These are phyloP conservation scores for Coemansia sp. DNA, from an alignment of 192 early-diverging fungal genomes.

Conservation along the genomic window DNA sequence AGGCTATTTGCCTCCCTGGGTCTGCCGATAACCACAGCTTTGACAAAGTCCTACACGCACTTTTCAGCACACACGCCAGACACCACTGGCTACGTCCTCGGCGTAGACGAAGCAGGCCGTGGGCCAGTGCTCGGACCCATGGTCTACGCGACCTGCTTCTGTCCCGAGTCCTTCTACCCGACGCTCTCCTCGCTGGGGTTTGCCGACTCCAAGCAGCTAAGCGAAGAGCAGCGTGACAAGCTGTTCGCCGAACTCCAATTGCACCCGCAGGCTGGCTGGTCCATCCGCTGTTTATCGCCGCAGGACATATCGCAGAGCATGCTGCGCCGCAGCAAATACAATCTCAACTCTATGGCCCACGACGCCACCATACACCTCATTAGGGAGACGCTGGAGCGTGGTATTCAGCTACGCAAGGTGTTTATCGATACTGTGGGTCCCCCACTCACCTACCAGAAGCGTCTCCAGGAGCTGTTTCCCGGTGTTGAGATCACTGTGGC, in stretches of 20 bases:
- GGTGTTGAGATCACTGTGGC: constrained; percentile 77
- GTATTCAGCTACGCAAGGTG: constrained; percentile 69
- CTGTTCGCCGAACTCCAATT: constrained; percentile 65
- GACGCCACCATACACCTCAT: constrained; percentile 90
- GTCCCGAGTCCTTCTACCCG: constrained; percentile 61
- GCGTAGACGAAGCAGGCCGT: constrained; percentile 96
- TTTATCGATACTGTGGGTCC: constrained; percentile 97
- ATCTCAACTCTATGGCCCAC: constrained; percentile 90
- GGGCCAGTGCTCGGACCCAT: constrained; percentile 97
- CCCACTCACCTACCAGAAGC: constrained; percentile 77
- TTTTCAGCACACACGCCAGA: constrained; percentile 15
- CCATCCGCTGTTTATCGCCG: constrained; percentile 77
- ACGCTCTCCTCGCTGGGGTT: constrained; percentile 75
- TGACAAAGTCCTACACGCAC: constrained; percentile 42
- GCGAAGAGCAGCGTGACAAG: constrained; percentile 67
- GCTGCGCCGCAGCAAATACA: constrained; percentile 82
- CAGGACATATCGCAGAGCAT: constrained; percentile 91
- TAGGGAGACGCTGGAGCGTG: constrained; percentile 57
- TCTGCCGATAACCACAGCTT: constrained; percentile 23
- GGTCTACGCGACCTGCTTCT: constrained; percentile 94
- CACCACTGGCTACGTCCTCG: constrained; percentile 60
- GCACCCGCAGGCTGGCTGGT: constrained; percentile 75
- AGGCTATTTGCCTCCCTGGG: constrained; percentile 13
- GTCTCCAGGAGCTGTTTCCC: constrained; percentile 75
- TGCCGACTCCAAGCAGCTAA: constrained; percentile 94